These are phyloP conservation scores for Globisporangium megalacanthum DNA, from an alignment of 352 stramenopile species.

Conservation along the genomic window DNA sequence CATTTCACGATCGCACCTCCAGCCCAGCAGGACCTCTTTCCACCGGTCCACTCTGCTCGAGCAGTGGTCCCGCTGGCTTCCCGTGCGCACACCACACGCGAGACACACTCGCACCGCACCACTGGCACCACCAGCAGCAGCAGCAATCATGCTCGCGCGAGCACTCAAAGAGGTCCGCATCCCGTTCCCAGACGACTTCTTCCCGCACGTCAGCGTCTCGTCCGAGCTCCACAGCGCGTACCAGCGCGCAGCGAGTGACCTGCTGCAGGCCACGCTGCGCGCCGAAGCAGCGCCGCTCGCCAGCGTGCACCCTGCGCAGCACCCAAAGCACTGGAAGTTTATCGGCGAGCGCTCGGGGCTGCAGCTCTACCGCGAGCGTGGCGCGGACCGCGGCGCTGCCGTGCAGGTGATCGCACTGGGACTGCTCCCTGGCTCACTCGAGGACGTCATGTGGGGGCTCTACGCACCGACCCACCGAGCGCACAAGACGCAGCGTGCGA, in stretches of 20 bases:
- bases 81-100: background rate
- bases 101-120: background rate
- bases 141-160: slow-evolving; percentile 35
- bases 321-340: slow-evolving; percentile 54
- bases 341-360: slow-evolving; percentile 43
- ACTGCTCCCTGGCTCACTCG: slow-evolving; percentile 40
- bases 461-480: slow-evolving; percentile 36
- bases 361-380: slow-evolving; percentile 54
- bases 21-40: too few relatives aligned
- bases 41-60: too few relatives aligned
- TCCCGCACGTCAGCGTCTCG: slow-evolving; percentile 37
- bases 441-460: slow-evolving; percentile 58
- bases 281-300: slow-evolving; percentile 34
- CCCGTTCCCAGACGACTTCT: slow-evolving; percentile 64
- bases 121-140: slow-evolving; percentile 1
- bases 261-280: slow-evolving; percentile 35
- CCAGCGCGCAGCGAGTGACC: slow-evolving; percentile 24
- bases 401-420: slow-evolving; percentile 46
- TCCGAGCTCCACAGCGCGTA: slow-evolving; percentile 27
- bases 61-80: too few relatives aligned
- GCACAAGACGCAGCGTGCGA: slow-evolving; percentile 57
- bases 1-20: too few relatives aligned
- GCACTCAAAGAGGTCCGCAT: slow-evolving; percentile 61
- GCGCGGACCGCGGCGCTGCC: slow-evolving; percentile 40
- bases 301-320: slow-evolving; percentile 43